phyloP scores from a whole-genome alignment of 768 basidiomycete species.

The Lentinula aciculospora region DNA sequence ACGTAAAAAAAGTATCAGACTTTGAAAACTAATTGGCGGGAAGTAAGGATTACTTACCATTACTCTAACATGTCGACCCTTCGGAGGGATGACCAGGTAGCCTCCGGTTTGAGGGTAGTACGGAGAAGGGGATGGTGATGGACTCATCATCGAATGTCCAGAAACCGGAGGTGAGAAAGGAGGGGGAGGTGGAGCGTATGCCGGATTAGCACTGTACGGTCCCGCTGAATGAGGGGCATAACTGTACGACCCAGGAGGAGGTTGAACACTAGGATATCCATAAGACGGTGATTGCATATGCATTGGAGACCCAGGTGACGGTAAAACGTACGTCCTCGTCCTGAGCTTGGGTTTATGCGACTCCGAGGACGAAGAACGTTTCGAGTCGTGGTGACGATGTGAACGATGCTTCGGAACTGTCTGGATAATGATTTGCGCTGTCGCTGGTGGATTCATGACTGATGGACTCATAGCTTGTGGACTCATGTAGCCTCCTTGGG shows the following conservation, averaged over 20 bases:
- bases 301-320: neutral
- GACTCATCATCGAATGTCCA: neutral
- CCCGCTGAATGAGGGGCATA: neutral
- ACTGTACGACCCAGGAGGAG: neutral
- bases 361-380: neutral
- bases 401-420: neutral
- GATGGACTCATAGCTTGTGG: too few relatives aligned
- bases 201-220: neutral
- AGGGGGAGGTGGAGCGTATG: neutral
- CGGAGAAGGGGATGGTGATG: neutral
- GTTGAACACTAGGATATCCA: neutral
- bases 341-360: neutral
- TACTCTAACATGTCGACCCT: neutral
- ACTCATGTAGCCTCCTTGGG: neutral
- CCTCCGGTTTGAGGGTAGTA: neutral
- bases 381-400: slow-evolving; percentile 1
- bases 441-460: neutral
- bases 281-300: neutral
- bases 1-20: neutral
- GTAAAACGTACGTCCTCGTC: neutral
- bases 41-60: neutral
- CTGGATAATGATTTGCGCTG: slow-evolving; percentile 3
- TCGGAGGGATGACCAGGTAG: neutral
- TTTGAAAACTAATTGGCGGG: neutral
- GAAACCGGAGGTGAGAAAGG: neutral